Percentiles rank a stretch among this genome's conserved stretches.
Evolutionary conservation across 495 filamentous ascomycete genomes (phyloP).

Genomic region (Apodospora peruviana): DNA sequence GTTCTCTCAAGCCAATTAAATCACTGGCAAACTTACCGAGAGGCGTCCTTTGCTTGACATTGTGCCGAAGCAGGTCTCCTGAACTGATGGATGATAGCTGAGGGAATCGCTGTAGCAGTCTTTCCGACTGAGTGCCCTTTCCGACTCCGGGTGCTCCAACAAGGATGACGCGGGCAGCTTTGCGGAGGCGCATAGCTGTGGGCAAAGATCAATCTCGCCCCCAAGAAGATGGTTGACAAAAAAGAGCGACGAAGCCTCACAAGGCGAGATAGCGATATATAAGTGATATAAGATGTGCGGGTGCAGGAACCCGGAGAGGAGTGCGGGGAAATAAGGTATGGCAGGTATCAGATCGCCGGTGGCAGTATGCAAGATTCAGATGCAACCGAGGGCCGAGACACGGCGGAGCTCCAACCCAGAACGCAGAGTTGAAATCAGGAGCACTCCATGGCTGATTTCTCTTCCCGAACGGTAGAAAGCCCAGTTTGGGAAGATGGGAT

Average conservation of each 20-base stretch:
- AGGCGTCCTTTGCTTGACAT: conserved; percentile 81
- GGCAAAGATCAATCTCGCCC: background rate
- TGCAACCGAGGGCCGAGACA: conserved; percentile 20
- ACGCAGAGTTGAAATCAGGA: conserved; percentile 1
- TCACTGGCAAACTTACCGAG: conserved; percentile 54
- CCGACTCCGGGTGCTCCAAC: conserved; percentile 89
- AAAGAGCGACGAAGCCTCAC: background rate
- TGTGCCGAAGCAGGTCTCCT: conserved; percentile 83
- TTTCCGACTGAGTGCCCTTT: conserved; percentile 91
- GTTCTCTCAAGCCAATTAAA: background rate
- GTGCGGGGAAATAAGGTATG: background rate
- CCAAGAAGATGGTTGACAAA: background rate
- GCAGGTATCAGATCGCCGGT: background rate
- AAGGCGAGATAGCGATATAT: too few relatives aligned
- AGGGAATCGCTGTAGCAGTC: conserved; percentile 78
- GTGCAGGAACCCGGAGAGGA: background rate
- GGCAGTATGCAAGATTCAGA: conserved; percentile 4
- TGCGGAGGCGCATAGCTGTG: conserved; percentile 55
- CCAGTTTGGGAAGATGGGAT: too few relatives aligned
- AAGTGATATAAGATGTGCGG: background rate
- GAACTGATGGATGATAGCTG: conserved; percentile 89
- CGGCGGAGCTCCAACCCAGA: background rate
- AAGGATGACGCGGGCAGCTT: conserved; percentile 88
- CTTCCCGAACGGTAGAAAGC: background rate
- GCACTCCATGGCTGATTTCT: conserved; percentile 4